Evolutionary conservation across 768 basidiomycete genomes (phyloP), one percentile per base, ranked within the genome.

Genomic region (Naganishia randhawae): DNA sequence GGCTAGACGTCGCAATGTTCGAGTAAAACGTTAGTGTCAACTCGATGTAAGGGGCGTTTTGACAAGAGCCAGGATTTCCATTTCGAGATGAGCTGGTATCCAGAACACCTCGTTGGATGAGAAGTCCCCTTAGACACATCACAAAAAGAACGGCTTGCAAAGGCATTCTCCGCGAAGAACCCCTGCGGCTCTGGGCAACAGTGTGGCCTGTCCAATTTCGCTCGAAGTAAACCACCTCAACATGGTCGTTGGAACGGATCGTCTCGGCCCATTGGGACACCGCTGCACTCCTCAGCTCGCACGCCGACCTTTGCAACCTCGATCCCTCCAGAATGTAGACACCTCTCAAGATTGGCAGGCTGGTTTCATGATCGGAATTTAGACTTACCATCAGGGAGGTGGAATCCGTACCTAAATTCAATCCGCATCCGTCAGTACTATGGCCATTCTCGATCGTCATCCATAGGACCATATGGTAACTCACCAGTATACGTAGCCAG

Each of bases 401-500:
- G 91, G 79, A 83, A 77, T 70, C 89, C 88, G 83, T 92, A 91
- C 91, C 91, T 92, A 76, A 52, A 73, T 71, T 66, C 33, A 68
- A 51, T 51, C 27, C 22, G 19, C n/a, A 41, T 13, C 9, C 50
- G 17, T 13, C 33, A 50, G 42, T 63, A 22, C 50, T 54, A 29
- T 70, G 11, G 31, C 61, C 41, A 67, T 68, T 42, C 22, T 9
- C 17, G 29, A 19, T 22, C 39, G 29, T 52, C 9, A 35, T 14
- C 37, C 22, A 45, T 39, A 51, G 42, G 22, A 63, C 16, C 10
- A 67, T 29, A 65, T 32, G 37, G 32, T 35, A 52, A 84, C 89
- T 73, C 70, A 93, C 92, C 92, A 96, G 83, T 85, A 96, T 2
- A 85, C 85, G 76, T 91, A 94, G 35, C 85, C 92, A 13, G 84